These are phyloP conservation scores for Tetrapisispora pingtungensis DNA, from an alignment of 805 yeast genomes.

Conservation along the genomic window DNA sequence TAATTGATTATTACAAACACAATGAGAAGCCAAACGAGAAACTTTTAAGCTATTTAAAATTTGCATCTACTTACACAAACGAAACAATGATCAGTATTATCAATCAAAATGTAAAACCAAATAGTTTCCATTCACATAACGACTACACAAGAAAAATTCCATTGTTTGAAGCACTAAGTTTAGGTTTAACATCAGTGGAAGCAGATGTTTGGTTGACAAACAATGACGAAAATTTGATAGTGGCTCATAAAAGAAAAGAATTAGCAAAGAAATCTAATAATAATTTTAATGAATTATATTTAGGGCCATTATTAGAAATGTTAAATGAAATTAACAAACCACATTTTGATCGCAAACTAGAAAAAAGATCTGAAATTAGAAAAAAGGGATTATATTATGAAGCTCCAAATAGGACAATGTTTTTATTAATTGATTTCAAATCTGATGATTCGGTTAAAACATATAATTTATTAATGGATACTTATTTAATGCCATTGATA, in stretches of 20 bases:
- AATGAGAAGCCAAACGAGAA: not conserved
- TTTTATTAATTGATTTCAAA: slow-evolving; percentile 56
- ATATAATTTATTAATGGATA: slow-evolving; percentile 36
- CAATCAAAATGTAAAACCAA: slow-evolving; percentile 17
- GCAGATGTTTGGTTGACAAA: slow-evolving; percentile 48
- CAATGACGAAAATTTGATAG: slow-evolving; percentile 36
- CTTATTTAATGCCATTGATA: slow-evolving; percentile 38
- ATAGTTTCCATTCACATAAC: slow-evolving; percentile 51
- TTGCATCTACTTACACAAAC: not conserved
- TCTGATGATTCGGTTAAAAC: slow-evolving; percentile 35
- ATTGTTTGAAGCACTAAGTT: slow-evolving; percentile 42
- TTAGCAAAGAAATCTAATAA: slow-evolving; percentile 36
- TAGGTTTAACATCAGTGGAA: slow-evolving; percentile 50
- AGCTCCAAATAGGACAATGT: slow-evolving; percentile 39
- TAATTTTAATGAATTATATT: slow-evolving; percentile 36
- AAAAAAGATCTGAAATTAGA: not conserved
- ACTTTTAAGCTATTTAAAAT: not conserved
- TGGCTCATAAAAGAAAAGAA: slow-evolving; percentile 49
- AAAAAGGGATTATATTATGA: slow-evolving; percentile 35
- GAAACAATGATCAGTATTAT: slow-evolving; percentile 3
- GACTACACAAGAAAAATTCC: slow-evolving; percentile 57
- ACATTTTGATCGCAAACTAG: not conserved
- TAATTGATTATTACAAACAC: not conserved
- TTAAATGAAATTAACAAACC: slow-evolving; percentile 38
- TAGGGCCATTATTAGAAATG: slow-evolving; percentile 42